Evolutionary conservation across 306 rosid species (phyloP), one percentile per base, ranked within the genome.

Genomic region (Quercus aquifolioides): DNA sequence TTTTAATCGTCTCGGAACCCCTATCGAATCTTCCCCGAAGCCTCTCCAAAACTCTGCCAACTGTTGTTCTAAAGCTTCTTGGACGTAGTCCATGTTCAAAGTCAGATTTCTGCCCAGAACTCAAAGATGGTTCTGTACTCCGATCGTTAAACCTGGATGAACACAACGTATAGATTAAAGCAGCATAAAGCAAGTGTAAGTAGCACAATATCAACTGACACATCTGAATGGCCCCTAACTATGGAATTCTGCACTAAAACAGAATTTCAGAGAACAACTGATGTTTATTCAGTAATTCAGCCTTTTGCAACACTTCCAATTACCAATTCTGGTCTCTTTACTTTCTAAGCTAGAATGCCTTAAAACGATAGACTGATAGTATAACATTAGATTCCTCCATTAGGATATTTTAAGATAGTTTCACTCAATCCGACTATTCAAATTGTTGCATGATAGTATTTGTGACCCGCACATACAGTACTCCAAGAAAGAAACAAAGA

Each of bases 71-170:
- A n/a, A 69, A 38, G 76, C 81, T 85, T 81, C 79, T 80, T 77
- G 15, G 59, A 52, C 76, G 43, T 19, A 41, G 55, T 73, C 82
- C 88, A 73, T 80, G 77, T 55, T 28, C 49, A 5, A 43, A 17
- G 4, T 88, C 76, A 79, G 30, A 82, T 25, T 78, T 73, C 20
- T 63, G 68, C 73, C 86, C 91, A 7, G 76, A 59, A 56, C 80
- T 82, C 17, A 56, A 69, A 65, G 96, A 85, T 82, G 76, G 75
- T 15, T 88, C 91, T 78, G 93, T 76, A 18, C 74, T 87, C 91
- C 88, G 85, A 77, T 86, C 90, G 59, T 75, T 84, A 85, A 92
- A 90, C 83, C 95, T 90, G 83, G 52, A 80, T n/a, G 69, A 25
- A 59, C 71, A 14, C 52, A 41, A 49, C 76, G 68, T 57, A 43